Conservation (phyloP, 1,284 basidiomycete species). For the Pseudozyma tsukubaensis region DNA sequence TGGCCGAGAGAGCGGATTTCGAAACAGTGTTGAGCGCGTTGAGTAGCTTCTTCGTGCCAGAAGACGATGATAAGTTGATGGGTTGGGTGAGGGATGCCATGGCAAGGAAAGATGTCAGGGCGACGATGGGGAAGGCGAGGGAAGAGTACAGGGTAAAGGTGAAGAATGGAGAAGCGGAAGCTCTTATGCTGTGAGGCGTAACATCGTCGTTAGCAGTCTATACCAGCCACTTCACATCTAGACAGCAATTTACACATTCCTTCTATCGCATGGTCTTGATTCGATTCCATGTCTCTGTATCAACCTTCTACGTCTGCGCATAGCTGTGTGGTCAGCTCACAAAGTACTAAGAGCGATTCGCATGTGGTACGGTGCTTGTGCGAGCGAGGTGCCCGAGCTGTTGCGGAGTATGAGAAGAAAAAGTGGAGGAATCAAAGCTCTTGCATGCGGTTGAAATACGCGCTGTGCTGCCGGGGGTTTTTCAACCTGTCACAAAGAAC, state of each 20-base stretch:
- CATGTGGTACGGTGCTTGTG: not conserved
- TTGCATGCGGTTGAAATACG: not conserved
- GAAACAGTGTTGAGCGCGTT: slow-evolving; percentile 56
- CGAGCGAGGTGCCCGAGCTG: too few species aligned
- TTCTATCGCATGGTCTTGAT: not conserved
- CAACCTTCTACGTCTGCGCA: not conserved
- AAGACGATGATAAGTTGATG: slow-evolving; percentile 63
- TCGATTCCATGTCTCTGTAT: not conserved
- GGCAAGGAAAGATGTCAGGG: slow-evolving; percentile 29
- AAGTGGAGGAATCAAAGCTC: slow-evolving; percentile 3
- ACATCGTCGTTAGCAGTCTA: not conserved
- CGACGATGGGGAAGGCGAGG: slow-evolving; percentile 19
- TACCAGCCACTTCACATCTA: not conserved
- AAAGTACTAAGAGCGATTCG: too few species aligned
- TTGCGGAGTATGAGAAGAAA: not conserved
- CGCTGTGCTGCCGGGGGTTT: slow-evolving; percentile 11
- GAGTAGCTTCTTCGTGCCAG: slow-evolving; percentile 56
- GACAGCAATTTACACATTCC: not conserved
- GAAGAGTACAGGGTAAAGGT: slow-evolving; percentile 33
- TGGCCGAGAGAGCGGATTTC: slow-evolving; percentile 38
- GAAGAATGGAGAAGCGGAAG: slow-evolving; percentile 14
- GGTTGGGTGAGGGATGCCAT: slow-evolving; percentile 54
- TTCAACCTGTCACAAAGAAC: not conserved
- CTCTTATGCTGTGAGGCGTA: slow-evolving; percentile 21
- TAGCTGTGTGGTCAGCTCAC: not conserved